A percentile compares a stretch with the other conserved stretches of the same genome.
Conservation (phyloP, 2,329 filamentous ascomycete genomes). For the Xylaria sp. region DNA sequence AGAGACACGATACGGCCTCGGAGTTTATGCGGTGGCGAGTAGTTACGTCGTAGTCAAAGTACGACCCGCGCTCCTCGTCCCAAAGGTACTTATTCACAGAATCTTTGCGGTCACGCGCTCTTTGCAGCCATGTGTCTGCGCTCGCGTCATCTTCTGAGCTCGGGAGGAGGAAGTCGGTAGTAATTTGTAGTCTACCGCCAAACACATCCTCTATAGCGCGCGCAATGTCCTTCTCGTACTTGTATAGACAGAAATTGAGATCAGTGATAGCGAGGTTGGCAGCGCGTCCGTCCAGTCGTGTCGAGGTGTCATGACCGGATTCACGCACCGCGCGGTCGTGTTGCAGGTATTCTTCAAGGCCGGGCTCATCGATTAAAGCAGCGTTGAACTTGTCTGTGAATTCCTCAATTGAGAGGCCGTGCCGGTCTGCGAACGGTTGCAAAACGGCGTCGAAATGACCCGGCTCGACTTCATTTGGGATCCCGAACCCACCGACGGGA, state of each 20-base stretch:
- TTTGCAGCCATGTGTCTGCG: background rate
- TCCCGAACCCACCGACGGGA: slow-evolving; percentile 2
- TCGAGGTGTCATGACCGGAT: slow-evolving; percentile 15
- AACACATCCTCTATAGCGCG: slow-evolving; percentile 1
- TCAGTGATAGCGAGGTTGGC: slow-evolving; percentile 9
- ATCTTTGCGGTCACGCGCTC: background rate
- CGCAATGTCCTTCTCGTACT: slow-evolving; percentile 20
- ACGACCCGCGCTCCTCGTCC: slow-evolving; percentile 8
- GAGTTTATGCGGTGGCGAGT: background rate
- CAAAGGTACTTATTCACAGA: slow-evolving; percentile 15
- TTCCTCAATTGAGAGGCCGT: background rate
- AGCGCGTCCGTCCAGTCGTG: slow-evolving; percentile 8
- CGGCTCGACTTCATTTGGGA: slow-evolving; percentile 11
- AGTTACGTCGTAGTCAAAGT: slow-evolving; percentile 13
- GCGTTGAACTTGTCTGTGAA: slow-evolving; percentile 6
- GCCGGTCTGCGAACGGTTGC: background rate
- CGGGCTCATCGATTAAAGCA: background rate
- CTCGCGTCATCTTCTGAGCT: background rate
- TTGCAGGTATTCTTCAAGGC: slow-evolving; percentile 7
- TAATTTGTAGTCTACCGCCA: background rate
- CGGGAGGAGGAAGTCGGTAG: background rate
- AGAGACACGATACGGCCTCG: slow-evolving; percentile 1
- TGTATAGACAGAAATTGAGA: slow-evolving; percentile 21
- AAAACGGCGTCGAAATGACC: slow-evolving; percentile 14
- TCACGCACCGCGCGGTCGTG: slow-evolving; percentile 17